A percentile compares a stretch with the other conserved stretches of the same genome.
These are phyloP conservation scores for Pyronema omphalodes DNA, from an alignment of 495 filamentous ascomycete species.

Conservation along the genomic window DNA sequence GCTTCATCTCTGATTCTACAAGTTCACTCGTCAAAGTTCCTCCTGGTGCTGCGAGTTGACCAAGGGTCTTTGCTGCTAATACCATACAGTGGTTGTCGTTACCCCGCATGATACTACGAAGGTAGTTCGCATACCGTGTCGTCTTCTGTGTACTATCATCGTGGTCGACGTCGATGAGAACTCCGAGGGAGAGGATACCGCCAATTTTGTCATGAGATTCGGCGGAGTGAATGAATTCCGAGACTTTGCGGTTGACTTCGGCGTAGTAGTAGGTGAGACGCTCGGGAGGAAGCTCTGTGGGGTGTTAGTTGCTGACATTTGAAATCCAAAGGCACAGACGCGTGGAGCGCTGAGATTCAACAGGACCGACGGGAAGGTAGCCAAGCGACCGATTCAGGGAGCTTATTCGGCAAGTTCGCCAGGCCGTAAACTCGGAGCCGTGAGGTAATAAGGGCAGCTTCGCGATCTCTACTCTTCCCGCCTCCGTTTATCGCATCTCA, in stretches of 20 bases:
- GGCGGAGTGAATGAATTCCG: slow-evolving; percentile 55
- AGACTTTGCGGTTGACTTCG: slow-evolving; percentile 44
- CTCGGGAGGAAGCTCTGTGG: slow-evolving; percentile 42
- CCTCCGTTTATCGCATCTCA: too few species aligned
- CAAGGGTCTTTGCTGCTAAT: slow-evolving; percentile 68
- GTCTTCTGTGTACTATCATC: slow-evolving; percentile 90
- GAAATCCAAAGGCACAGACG: not conserved
- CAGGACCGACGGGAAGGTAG: too few species aligned
- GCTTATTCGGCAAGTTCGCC: not conserved
- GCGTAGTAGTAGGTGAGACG: slow-evolving; percentile 48
- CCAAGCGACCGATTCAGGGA: not conserved
- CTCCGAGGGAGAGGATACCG: slow-evolving; percentile 78
- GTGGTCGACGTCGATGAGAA: slow-evolving; percentile 85
- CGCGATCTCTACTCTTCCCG: too few species aligned
- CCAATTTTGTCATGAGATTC: slow-evolving; percentile 78
- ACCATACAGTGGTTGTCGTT: slow-evolving; percentile 78
- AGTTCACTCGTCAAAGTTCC: slow-evolving; percentile 89
- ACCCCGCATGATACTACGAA: slow-evolving; percentile 72
- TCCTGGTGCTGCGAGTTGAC: slow-evolving; percentile 74
- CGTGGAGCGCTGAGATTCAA: too few species aligned
- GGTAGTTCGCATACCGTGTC: slow-evolving; percentile 72
- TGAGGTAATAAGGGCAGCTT: too few species aligned
- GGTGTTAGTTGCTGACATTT: not conserved
- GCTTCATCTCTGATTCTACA: slow-evolving; percentile 90
- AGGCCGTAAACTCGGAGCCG: too few species aligned